Evolutionary conservation across 1,284 basidiomycete genomes (phyloP).

Genomic region (Rhodotorula sp.): DNA sequence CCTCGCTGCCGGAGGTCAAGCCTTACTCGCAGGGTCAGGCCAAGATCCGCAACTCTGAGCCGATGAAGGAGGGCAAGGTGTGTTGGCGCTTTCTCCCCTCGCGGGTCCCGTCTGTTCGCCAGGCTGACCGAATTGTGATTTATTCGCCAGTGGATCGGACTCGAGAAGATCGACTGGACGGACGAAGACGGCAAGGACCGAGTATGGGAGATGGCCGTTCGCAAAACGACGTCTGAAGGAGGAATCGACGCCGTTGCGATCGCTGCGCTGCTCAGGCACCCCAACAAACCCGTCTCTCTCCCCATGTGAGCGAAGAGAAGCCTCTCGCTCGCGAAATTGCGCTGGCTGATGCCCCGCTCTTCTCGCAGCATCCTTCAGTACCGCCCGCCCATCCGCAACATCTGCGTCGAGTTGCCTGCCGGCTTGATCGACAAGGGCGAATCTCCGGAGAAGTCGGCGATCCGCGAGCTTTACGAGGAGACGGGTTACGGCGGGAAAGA

Average conservation of each 20-base stretch:
- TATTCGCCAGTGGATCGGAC: conserved; percentile 6
- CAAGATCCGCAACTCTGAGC: conserved; percentile 16
- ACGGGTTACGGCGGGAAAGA: conserved; percentile 65
- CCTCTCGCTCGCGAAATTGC: background rate
- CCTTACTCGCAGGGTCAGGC: conserved; percentile 12
- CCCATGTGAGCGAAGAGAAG: conserved; percentile 57
- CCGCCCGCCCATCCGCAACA: conserved; percentile 35
- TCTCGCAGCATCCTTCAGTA: conserved; percentile 33
- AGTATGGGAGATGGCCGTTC: conserved; percentile 77
- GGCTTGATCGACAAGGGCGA: conserved; percentile 81
- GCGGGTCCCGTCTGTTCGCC: background rate
- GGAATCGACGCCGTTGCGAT: conserved; percentile 85
- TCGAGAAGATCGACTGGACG: conserved; percentile 27
- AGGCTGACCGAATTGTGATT: background rate
- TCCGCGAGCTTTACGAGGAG: conserved; percentile 85
- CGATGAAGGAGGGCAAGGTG: conserved; percentile 25
- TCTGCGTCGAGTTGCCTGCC: conserved; percentile 71
- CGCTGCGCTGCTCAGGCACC: conserved; percentile 66
- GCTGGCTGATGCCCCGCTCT: background rate
- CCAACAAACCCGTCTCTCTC: conserved; percentile 57
- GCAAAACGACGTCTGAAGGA: conserved; percentile 68
- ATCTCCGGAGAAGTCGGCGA: conserved; percentile 69
- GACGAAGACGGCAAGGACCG: conserved; percentile 56
- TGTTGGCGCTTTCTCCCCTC: background rate
- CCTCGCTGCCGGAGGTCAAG: conserved; percentile 8